Evolutionary conservation across 371 early-diverging fungal genomes (phyloP).

Genomic region (Coemansia sp.): DNA sequence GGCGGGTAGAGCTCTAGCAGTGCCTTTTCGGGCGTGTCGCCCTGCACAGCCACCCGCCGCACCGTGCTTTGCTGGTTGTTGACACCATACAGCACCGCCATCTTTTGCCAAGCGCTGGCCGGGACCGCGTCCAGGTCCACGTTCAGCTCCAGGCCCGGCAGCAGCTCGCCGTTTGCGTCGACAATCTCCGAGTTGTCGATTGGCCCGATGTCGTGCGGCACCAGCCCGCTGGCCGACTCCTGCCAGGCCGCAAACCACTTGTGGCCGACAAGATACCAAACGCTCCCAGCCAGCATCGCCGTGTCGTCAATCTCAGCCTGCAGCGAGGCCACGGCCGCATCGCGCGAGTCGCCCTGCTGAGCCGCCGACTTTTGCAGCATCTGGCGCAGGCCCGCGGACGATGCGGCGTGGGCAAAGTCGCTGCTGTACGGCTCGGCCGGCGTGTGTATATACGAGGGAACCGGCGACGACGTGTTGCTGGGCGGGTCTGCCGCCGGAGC

Average conservation of each 20-base stretch:
- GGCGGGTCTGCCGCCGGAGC: background rate
- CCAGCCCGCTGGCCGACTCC: slow-evolving; percentile 26
- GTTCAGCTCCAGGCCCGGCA: slow-evolving; percentile 21
- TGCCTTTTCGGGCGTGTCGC: background rate
- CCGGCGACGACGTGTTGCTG: slow-evolving; percentile 6
- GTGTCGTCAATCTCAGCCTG: slow-evolving; percentile 17
- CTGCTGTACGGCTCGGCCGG: slow-evolving; percentile 35
- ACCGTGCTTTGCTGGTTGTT: background rate
- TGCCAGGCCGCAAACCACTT: slow-evolving; percentile 37
- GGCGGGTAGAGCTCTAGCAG: slow-evolving; percentile 34
- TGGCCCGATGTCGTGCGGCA: slow-evolving; percentile 11
- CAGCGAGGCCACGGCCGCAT: slow-evolving; percentile 18
- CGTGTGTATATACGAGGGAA: slow-evolving; percentile 27
- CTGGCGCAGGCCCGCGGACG: background rate
- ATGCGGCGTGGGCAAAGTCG: background rate
- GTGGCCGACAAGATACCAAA: slow-evolving; percentile 33
- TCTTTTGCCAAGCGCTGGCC: slow-evolving; percentile 18
- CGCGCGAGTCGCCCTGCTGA: background rate
- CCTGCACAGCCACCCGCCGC: slow-evolving; percentile 20
- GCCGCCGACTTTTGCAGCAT: background rate
- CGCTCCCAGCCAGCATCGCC: slow-evolving; percentile 24
- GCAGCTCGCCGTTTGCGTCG: slow-evolving; percentile 21
- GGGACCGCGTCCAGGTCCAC: slow-evolving; percentile 32
- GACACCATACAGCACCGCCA: slow-evolving; percentile 24
- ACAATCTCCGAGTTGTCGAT: slow-evolving; percentile 23